Evolutionary conservation across 106 monocot species (phyloP), one percentile per base, ranked within the genome.

Genomic region (Iris macrosiphon): DNA sequence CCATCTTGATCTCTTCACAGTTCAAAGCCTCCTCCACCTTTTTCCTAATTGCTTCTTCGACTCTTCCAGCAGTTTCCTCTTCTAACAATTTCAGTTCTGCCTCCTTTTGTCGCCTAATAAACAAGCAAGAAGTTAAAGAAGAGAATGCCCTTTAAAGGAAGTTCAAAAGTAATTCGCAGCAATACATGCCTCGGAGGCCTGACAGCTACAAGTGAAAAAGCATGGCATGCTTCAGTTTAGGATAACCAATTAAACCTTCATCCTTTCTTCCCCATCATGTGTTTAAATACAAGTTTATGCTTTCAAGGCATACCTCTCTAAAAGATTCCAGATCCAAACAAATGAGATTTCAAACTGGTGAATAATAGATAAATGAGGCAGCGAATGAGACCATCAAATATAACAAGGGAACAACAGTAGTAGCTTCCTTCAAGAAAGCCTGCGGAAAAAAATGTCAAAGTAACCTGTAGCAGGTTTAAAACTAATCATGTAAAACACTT

Each of bases 251-350:
- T 62, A 71, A 65, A n/a, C n/a, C n/a, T 56, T 64, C 39, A 6
- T 35, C 34, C 34, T 35, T 35, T 35, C 34, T 24, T 42, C 19
- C 49, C 55, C 70, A 70, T 66, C 47, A 57, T 32, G 63, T 34
- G 49, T 62, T 55, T 64, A 75, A 74, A 75, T 60, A 64, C 62
- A 92, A 74, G 82, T 61, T 86, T 67, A n/a, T n/a, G n/a, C n/a
- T n/a, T n/a, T n/a, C n/a, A 82, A 86, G 90, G 86, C 96, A 96
- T 96, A 96, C 90, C 96, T 96, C 77, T 83, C 33, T 55, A 42
- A 81, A 65, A 68, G 82, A 82, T 61, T 81, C 70, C 75, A 80
- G 81, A 76, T 75, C 88, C 81, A 88, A 94, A 84, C 66, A 81
- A 88, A 93, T 73, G 73, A 82, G 75, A 75, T 75, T 58, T 91